Evolutionary conservation across 164 flowering plant genomes (phyloP).

Genomic region (Nymphaea thermarum): DNA sequence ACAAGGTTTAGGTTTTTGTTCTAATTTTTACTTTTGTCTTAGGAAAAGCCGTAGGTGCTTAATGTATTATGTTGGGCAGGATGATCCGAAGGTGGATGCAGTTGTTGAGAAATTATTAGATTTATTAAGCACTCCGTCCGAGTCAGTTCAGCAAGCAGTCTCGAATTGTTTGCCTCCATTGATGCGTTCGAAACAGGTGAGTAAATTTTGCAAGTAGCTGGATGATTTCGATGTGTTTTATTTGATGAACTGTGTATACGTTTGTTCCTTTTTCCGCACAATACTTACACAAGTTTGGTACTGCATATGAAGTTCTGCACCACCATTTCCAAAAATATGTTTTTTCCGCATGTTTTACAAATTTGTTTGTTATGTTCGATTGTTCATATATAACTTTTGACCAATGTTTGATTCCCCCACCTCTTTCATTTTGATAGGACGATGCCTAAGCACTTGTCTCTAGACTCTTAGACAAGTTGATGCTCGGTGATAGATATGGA

Average conservation of each 20-base stretch:
- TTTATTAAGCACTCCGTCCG: conserved; percentile 95
- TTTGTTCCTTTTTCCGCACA: neutral
- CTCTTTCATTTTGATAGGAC: conserved; percentile 35
- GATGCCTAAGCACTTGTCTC: conserved; percentile 75
- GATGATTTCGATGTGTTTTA: neutral
- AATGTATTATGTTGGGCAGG: conserved; percentile 31
- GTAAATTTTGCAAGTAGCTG: conserved; percentile 1
- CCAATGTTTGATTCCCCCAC: neutral
- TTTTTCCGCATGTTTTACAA: neutral
- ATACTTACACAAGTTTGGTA: too few relatives aligned
- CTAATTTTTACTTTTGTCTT: too few relatives aligned
- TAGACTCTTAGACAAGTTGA: conserved; percentile 61
- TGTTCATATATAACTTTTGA: neutral
- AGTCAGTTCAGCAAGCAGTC: conserved; percentile 97
- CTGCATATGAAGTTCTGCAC: too few relatives aligned
- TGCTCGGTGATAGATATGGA: conserved; percentile 96
- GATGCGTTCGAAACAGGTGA: conserved; percentile 80
- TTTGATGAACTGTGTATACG: neutral
- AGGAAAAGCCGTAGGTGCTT: too few relatives aligned
- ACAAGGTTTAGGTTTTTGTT: conserved; percentile 72
- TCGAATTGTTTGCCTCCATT: conserved; percentile 85
- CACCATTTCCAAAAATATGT: neutral
- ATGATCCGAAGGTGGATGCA: conserved; percentile 84
- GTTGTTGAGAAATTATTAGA: conserved; percentile 95
- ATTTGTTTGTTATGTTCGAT: neutral